Base-by-base conservation (phyloP, 257 asterid species). In the Thymus quinquecostatus region DNA sequence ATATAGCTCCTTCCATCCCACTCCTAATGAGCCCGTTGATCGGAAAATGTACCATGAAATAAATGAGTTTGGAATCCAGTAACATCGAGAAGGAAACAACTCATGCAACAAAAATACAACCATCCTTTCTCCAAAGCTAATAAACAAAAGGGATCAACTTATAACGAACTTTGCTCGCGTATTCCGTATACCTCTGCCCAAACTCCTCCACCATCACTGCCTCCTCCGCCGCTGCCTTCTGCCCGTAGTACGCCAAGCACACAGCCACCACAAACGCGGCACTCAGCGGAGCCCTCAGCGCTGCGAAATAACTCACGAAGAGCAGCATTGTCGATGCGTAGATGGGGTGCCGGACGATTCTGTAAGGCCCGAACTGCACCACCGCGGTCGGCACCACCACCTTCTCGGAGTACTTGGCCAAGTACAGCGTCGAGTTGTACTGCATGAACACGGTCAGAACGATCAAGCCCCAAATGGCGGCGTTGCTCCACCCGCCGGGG, bases 331-430 rank as follows among this genome's bases (percentile, higher is more conserved):
- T 95, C 8, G 99, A 95, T 0, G 98, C 96, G 69, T 95, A 95
- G 28, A 95, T 89, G 0, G 99, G 99, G 72, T 95, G 99, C 44
- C 98, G 93, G 13, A 95, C 86, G 12, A 88, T 79, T 62, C 99
- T 87, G 51, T 88, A 95, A 21, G 99, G 99, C 1, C 99, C 98
- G 74, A 95, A 92, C 74, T 85, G 91, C 65, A 95, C 99, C 10
- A 95, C 99, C 63, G 90, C 89, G 1, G 96, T 89, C 11, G 99
- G 98, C 68, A 87, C 98, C 62, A 92, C 98, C 61, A 95, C 96
- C 82, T 90, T 92, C 86, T 88, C 96, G 6, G 99, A 95, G 75
- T 95, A 95, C 79, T 95, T 95, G 1, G 99, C 93, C 83, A 95
- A 71, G 78, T 95, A 92, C 80, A 83, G 66, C 0, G 97, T 83